Evolutionary conservation across 306 rosid species (phyloP), one percentile per base, ranked within the genome.

Genomic region (Senna tora): DNA sequence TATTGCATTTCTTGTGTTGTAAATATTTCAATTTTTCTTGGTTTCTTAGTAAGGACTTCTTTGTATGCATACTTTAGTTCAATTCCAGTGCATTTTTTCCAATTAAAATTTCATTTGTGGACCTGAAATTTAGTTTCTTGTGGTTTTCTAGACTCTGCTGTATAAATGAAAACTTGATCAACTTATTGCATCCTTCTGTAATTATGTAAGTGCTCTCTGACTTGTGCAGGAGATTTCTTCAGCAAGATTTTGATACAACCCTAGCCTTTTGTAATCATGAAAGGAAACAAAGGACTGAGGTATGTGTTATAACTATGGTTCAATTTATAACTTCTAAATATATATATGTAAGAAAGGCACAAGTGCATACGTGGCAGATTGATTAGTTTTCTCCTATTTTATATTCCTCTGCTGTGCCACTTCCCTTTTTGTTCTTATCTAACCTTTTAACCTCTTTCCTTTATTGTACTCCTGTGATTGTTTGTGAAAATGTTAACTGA

Each of bases 241-340:
- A 89, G 83, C 97, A 91, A 77, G 96, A 95, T 88, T 95, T 95
- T 86, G 96, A 95, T 82, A 77, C 96, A 52, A 95, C 87, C 69
- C 93, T 95, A 34, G 99, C 99, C 74, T 91, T 69, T 71, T 80
- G 84, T 77, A 91, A 91, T 78, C 89, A 91, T 74, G 99, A 95
- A 79, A 84, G 99, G 78, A 91, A 95, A 79, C 97, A 89, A 72
- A 89, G 96, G 81, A 88, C 84, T 7, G 99, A 95, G 97, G 99
- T 88, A 79, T 49, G 65, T 65, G 64, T 73, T 33, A 20, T 49
- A 63, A 52, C 38, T 36, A 21, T 38, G 72, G 55, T 39, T 72
- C 25, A 20, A 64, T 25, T 28, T 9, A 41, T 25, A n/a, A 38
- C 12, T 4, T 11, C 33, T 9, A 45, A 47, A 9, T 4, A 30